Conservation (phyloP, 2,329 filamentous ascomycete genomes). For the Tympanopsis confertula region DNA sequence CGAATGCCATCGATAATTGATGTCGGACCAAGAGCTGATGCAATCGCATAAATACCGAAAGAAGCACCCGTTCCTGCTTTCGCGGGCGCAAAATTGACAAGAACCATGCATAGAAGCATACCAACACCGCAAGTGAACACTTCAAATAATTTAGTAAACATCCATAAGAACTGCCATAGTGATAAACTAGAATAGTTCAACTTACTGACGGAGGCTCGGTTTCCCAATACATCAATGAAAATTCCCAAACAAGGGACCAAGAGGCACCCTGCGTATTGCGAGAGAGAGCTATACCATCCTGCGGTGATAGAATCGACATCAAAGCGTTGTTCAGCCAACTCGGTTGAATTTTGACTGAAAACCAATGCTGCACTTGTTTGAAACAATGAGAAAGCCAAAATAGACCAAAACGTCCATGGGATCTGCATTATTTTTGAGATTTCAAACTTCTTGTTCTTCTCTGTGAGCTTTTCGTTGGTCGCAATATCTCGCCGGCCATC, state of each 20-base stretch:
- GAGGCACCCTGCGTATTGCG: constrained; percentile 46
- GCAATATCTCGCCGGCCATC: constrained; percentile 35
- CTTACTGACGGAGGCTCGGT: constrained; percentile 32
- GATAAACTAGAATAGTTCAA: background rate
- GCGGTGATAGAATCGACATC: constrained; percentile 38
- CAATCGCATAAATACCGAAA: constrained; percentile 48
- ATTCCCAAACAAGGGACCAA: constrained; percentile 41
- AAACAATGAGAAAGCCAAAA: constrained; percentile 43
- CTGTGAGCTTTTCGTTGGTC: constrained; percentile 45
- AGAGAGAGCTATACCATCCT: constrained; percentile 46
- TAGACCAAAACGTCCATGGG: constrained; percentile 47
- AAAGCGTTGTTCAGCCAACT: constrained; percentile 48
- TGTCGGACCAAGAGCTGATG: constrained; percentile 40
- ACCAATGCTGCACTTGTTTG: constrained; percentile 42
- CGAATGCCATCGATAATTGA: constrained; percentile 49
- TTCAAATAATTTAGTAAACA: constrained; percentile 2
- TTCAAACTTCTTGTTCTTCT: constrained; percentile 46
- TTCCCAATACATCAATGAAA: constrained; percentile 42
- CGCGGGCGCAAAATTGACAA: constrained; percentile 38
- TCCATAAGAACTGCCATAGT: background rate
- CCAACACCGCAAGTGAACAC: constrained; percentile 31
- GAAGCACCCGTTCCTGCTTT: constrained; percentile 40
- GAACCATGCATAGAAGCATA: constrained; percentile 38
- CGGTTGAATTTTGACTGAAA: constrained; percentile 46
- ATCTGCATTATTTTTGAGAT: constrained; percentile 39